Evolutionary conservation across 2,329 filamentous ascomycete species (phyloP).

Genomic region (Claviceps paspali): DNA sequence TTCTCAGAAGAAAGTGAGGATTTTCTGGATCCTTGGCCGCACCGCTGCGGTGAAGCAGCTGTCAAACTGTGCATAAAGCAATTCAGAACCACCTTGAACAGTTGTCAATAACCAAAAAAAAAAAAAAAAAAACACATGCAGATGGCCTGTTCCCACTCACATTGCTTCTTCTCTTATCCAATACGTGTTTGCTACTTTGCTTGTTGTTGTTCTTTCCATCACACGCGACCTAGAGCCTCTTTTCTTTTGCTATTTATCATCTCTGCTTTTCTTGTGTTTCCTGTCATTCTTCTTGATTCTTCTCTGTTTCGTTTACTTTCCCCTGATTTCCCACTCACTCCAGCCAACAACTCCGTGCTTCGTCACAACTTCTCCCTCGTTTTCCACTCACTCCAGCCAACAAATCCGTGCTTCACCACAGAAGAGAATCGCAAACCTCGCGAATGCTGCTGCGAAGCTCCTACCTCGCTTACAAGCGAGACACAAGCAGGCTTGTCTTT

Average conservation of each 20-base stretch:
- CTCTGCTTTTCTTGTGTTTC: neutral
- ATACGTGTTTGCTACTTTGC: no score
- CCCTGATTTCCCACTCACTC: no score
- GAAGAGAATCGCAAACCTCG: neutral
- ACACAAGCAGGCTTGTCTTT: slow-evolving; percentile 21
- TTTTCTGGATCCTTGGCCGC: neutral
- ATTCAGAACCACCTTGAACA: neutral
- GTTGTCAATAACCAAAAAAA: neutral
- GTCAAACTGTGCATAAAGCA: neutral
- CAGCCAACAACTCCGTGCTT: no score
- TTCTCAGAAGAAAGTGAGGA: neutral
- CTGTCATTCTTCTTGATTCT: neutral
- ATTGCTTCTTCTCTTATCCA: neutral
- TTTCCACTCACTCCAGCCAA: no score
- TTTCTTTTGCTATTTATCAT: no score
- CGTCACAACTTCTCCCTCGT: no score
- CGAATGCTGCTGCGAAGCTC: slow-evolving; percentile 28
- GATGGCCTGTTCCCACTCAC: neutral
- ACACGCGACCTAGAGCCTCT: no score
- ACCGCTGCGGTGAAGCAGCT: neutral
- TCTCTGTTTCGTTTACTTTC: no score
- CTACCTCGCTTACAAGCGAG: slow-evolving; percentile 24
- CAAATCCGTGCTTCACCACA: neutral
- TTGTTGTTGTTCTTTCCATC: neutral
- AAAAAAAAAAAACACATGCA: neutral